Percentiles rank a stretch among this genome's conserved stretches.
Conservation (phyloP, 176 grass and related monocot species). For the Oryza nivara region DNA sequence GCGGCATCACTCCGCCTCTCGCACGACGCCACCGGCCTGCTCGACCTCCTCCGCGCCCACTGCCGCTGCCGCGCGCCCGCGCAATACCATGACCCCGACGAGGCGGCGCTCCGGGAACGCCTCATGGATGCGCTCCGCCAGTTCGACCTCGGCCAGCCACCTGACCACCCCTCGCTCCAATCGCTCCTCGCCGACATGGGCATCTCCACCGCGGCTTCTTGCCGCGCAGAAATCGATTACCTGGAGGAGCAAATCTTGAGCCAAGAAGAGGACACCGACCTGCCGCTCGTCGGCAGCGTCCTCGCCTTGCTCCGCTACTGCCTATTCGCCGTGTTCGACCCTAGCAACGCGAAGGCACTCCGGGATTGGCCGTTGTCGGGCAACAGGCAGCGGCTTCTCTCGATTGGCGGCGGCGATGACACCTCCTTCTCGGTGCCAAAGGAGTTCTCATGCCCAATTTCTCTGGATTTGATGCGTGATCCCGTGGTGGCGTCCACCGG, state of each 20-base stretch:
- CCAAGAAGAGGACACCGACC: conserved; percentile 78
- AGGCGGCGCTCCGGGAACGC: conserved; percentile 51
- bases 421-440: conserved; percentile 79
- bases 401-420: conserved; percentile 57
- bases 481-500: conserved; percentile 87
- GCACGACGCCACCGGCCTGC: conserved; percentile 54
- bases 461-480: conserved; percentile 84
- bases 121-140: conserved; percentile 55
- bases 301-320: conserved; percentile 77
- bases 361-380: conserved; percentile 35
- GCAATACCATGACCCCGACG: conserved; percentile 56
- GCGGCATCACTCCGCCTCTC: conserved; percentile 58
- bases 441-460: conserved; percentile 97
- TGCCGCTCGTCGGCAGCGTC: conserved; percentile 62
- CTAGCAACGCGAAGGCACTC: conserved; percentile 34
- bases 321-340: conserved; percentile 75
- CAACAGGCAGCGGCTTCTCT: conserved; percentile 54
- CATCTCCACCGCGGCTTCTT: conserved; percentile 53
- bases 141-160: conserved; percentile 55
- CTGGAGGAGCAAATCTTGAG: conserved; percentile 84
- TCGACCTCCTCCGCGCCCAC: conserved; percentile 58
- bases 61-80: conserved; percentile 46
- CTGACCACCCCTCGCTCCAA: conserved; percentile 45
- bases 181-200: conserved; percentile 57
- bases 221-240: conserved; percentile 77